Base-by-base conservation (phyloP, 2,329 filamentous ascomycete genomes). In the Hypoxylon sp. region DNA sequence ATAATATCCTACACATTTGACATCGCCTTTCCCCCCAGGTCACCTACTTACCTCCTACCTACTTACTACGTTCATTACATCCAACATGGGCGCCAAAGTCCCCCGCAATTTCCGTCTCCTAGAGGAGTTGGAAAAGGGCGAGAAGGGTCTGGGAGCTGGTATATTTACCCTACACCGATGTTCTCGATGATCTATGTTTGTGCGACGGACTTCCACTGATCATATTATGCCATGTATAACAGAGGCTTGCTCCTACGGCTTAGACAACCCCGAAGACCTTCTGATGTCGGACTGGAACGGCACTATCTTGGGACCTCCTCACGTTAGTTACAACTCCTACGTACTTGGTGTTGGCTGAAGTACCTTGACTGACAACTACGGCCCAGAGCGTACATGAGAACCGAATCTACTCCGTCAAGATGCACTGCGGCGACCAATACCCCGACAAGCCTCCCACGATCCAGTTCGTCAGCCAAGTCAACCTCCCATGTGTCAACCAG, bases 271-370 rank as follows among this genome's bases (percentile, higher is more conserved):
- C 53, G 95, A 98, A 79, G 96, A 99, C 78, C 88, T 98, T 72
- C 89, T 96, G 81, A 97, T 99, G 95, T 95, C 92, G 72, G 94
- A 98, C 85, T 99, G 96, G 96, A 97, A 97, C 78, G 96, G 95
- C 77, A 99, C 96, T 14, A 98, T 99, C 73, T 90, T 98, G 55
- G 96, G 96, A 1, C 96, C 96, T 74, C 95, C 96, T 80, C 95
- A 98, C 81, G 96, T 98, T 86, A 78, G 92, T 84, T 31, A 20
- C 30, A 40, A 68, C 37, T 5, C 31, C 53, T 59, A 13, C 14
- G 30, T 8, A 20, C 51, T 46, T 33, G n/a, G 10, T 30, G 27
- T 49, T 50, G 14, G 46, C 59, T 7, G 27, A 58, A 17, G 50
- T 42, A 20, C 48, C 60, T 44, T 55, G 54, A 42, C 68, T 61